These are phyloP conservation scores for Thielaviopsis cerberus DNA, from an alignment of 2,329 filamentous ascomycete genomes.

Conservation along the genomic window DNA sequence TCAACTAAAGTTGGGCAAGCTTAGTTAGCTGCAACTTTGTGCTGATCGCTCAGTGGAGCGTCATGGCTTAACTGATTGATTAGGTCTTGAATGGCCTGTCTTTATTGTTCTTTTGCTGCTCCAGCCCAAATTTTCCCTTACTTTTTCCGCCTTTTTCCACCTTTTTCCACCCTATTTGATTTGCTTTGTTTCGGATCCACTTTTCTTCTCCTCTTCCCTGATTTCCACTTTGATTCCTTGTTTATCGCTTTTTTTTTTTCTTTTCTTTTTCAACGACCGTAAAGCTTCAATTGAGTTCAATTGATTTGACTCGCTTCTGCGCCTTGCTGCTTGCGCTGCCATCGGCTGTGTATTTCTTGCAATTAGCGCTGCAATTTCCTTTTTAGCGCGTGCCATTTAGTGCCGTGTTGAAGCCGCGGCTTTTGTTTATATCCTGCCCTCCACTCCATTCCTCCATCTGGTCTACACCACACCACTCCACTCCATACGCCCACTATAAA, in stretches of 20 bases:
- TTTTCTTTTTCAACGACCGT: not conserved
- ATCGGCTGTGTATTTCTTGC: not conserved
- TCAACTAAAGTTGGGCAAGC: not conserved
- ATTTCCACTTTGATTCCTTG: not conserved
- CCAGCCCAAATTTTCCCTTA: not conserved
- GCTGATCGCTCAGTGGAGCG: not conserved
- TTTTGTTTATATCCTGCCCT: not conserved
- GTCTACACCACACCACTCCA: not conserved
- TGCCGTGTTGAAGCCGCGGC: not conserved
- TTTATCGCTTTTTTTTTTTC: slow-evolving; percentile 1
- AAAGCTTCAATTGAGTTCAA: not conserved
- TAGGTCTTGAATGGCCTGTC: not conserved
- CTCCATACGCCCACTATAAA: no score
- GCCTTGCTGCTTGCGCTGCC: not conserved
- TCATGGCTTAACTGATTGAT: not conserved
- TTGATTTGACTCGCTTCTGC: not conserved
- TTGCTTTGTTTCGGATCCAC: not conserved
- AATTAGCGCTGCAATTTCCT: not conserved
- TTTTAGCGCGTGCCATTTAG: not conserved
- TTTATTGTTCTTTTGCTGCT: not conserved
- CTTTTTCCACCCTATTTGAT: not conserved
- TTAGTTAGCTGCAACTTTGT: not conserved
- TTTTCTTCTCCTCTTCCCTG: not conserved
- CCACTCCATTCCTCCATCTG: not conserved
- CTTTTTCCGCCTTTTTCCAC: not conserved